Base-by-base conservation (phyloP, 257 asterid species). In the Nicotiana attenuata region DNA sequence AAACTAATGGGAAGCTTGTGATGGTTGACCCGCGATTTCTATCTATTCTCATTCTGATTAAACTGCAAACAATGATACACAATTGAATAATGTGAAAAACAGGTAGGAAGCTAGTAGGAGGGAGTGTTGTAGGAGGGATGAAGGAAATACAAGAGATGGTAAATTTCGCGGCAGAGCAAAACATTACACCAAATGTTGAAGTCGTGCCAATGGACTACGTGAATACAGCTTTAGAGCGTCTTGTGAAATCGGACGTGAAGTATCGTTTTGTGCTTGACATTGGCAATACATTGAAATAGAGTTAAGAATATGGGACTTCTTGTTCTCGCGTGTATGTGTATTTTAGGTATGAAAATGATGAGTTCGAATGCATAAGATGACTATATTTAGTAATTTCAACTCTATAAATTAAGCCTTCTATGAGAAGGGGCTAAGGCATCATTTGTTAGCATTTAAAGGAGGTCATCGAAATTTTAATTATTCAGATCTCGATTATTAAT, bases 201-300 rank as follows among this genome's bases (percentile, higher is more conserved):
- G 68, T 85, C 2, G 60, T 85, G 3, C 66, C 81, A 0, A 79
- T 85, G 33, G 79, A 82, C 10, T 78, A 85, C 2, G 64, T 82
- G 17, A 85, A 85, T 66, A 77, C 65, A 16, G 80, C 86, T 3
- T 24, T 86, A 78, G 89, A 86, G 15, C 82, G 85, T 64, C 77
- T 85, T 3, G 57, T 17, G 75, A 82, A 71, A 71, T 82, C 57
- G 7, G 81, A 85, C 10, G 75, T 85, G 29, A 68, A 80, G 66
- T 86, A 84, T 60, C 81, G 87, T 5, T 86, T 86, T 65, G 87
- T 86, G 10, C 50, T 86, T 57, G 87, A 86, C 69, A 65, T 86
- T 22, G 81, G 83, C 50, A 81, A 65, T 10, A 59, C 87, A 7
- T 55, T 63, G 68, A 41, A 73, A 3, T 35, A 68, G 77, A n/a